A percentile compares a stretch with the other conserved stretches of the same genome.
Conservation (phyloP, 345 rosid genomes). For the Euphorbia lathyris region DNA sequence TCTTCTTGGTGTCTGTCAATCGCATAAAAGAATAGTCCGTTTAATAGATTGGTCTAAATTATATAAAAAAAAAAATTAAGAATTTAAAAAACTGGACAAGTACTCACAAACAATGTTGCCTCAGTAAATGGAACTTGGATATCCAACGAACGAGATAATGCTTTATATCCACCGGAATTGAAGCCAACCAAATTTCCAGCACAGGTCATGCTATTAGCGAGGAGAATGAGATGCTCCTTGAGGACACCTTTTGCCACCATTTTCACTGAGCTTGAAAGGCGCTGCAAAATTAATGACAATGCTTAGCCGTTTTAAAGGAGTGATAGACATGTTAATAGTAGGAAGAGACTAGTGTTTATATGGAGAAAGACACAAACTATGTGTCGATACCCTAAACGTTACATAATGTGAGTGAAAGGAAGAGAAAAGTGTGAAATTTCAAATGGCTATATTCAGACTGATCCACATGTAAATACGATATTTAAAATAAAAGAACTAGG, state of each 20-base stretch:
- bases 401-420: no score
- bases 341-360: neutral
- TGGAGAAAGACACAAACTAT: neutral
- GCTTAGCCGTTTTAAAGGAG: neutral
- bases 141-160: conserved; percentile 63
- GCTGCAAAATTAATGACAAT: conserved; percentile 46
- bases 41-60: neutral
- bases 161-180: conserved; percentile 79
- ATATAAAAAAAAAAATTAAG: neutral
- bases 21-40: neutral
- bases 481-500: neutral
- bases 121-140: conserved; percentile 93
- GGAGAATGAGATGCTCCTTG: conserved; percentile 82
- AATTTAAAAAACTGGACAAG: conserved; percentile 9
- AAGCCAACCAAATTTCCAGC: conserved; percentile 86
- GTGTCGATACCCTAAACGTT: no score
- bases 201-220: conserved; percentile 87
- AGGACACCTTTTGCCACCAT: conserved; percentile 83
- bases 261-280: conserved; percentile 76
- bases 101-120: conserved; percentile 83
- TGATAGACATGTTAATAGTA: neutral
- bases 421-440: neutral
- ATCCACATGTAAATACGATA: neutral
- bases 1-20: conserved; percentile 67
- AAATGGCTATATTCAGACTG: neutral